Base-by-base conservation (phyloP, 2,329 filamentous ascomycete species). In the Penicillium sp. region DNA sequence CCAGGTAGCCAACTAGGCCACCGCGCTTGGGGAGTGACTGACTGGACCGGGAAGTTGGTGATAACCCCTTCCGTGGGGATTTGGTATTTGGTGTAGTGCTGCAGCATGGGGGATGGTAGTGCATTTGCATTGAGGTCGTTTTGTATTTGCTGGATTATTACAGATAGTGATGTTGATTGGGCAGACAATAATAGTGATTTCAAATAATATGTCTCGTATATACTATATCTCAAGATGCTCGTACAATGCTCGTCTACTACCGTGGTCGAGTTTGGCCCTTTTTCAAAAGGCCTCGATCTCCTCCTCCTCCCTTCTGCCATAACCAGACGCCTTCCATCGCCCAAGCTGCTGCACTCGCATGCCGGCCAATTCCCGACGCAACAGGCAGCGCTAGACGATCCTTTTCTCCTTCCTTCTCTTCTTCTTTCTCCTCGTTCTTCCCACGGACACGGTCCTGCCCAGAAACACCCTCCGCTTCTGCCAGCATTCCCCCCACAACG, bases 301-400 rank as follows among this genome's bases (percentile, higher is more conserved):
- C 73, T 76, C 79, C 82, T 77, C 77, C 86, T 72, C 90, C 90
- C 82, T 90, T 71, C 82, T 90, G 65, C 91, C 91, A 93, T 62
- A 96, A 76, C 93, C 94, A 97, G 15, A 97, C 78, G 1, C 92
- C 93, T 75, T 98, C 94, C 3, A 90, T 88, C 11, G 94, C 93
- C 81, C 93, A 96, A 0, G 90, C 89, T 69, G 88, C 86, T 52
- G 91, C 91, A 58, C 91, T 94, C 60, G 90, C 81, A 81, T 97
- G 93, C 0, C 88, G 71, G 5, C 76, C 75, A 60, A 78, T 68
- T 5, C 73, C 68, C 5, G 69, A 72, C 3, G 62, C 64, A 47
- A 63, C 54, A 34, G 63, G 65, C 48, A 55, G 22, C 22, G 6
- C 15, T 3, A 41, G 52, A 38, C 52, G 39, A 31, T 45, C 52